Base-by-base conservation (phyloP, 306 rosid genomes). In the Adenanthera pavonina region DNA sequence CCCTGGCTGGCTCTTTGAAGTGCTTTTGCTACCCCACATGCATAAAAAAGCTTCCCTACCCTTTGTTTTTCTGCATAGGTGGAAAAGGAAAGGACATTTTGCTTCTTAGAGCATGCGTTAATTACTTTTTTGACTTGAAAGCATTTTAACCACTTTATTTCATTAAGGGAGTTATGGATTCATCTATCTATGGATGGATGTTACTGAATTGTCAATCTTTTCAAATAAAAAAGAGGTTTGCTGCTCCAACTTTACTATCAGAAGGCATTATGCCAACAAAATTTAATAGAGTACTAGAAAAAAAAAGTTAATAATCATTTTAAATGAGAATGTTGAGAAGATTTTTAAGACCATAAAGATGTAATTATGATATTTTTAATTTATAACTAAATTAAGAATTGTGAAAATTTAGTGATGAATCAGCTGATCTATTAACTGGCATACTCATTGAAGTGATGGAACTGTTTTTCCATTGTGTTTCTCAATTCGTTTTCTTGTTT, bases 11-110 rank as follows among this genome's bases (percentile, higher is more conserved):
- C 76, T 69, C 80, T 49, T 44, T 19, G 30, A 66, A 91, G 92
- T 93, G 97, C 88, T 88, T 88, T 86, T 86, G 69, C 85, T 85
- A 74, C 89, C 97, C 96, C 94, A 88, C 88, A 69, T 80, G 19
- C 70, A 38, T 80, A 65, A 75, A 35, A 85, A 75, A 25, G 66
- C 38, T 76, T 65, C 59, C 77, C 80, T 62, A 47, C 82, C 85
- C 75, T 43, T 62, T 54, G 78, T 87, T 83, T 67, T 69, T 77
- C 64, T 80, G 60, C 52, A 34, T 53, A 25, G 52, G 72, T 35
- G 52, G 79, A 53, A 80, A 66, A 59, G 34, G 36, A n/a, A 41
- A 64, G 57, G 54, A 43, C 59, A 14, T 51, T 43, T 25, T 19
- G 34, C 49, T 69, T 69, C 67, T 48, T 82, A n/a, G 38, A 74